Conservation (phyloP, 805 yeast species). For the Jamesozyma lodderae region DNA sequence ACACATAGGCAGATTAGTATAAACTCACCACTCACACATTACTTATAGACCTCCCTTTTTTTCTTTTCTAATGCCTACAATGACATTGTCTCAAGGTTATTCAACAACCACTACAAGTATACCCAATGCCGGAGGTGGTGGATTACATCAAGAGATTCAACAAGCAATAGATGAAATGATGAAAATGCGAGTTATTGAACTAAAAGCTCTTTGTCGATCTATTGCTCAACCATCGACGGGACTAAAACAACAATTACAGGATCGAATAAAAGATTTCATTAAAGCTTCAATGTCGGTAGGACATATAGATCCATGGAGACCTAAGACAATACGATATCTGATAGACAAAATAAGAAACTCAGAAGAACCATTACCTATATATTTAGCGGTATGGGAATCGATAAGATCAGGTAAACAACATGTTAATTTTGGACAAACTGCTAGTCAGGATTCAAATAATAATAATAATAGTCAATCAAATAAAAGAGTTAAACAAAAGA, state of each 20-base stretch:
- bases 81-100: no score
- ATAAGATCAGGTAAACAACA: constrained; percentile 4
- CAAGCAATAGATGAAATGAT: constrained; percentile 29
- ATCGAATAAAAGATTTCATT: constrained; percentile 42
- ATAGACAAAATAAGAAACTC: constrained; percentile 33
- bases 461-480: no score
- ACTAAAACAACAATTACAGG: constrained; percentile 50
- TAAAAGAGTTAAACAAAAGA: no score
- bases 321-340: constrained; percentile 38
- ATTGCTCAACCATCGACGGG: constrained; percentile 46
- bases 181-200: constrained; percentile 40
- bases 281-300: constrained; percentile 34
- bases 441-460: background rate
- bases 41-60: no score
- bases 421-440: background rate
- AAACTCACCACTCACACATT: no score
- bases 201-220: constrained; percentile 45
- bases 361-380: constrained; percentile 32
- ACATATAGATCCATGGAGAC: constrained; percentile 35
- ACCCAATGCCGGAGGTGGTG: constrained; percentile 12
- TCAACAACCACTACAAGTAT: background rate
- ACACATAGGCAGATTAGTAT: no score
- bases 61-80: no score
- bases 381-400: constrained; percentile 24
- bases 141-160: constrained; percentile 24